Percentiles rank a stretch among this genome's conserved stretches.
These are phyloP conservation scores for Syncephalastrum sp. DNA, from an alignment of 371 early-diverging fungal genomes.

Conservation along the genomic window DNA sequence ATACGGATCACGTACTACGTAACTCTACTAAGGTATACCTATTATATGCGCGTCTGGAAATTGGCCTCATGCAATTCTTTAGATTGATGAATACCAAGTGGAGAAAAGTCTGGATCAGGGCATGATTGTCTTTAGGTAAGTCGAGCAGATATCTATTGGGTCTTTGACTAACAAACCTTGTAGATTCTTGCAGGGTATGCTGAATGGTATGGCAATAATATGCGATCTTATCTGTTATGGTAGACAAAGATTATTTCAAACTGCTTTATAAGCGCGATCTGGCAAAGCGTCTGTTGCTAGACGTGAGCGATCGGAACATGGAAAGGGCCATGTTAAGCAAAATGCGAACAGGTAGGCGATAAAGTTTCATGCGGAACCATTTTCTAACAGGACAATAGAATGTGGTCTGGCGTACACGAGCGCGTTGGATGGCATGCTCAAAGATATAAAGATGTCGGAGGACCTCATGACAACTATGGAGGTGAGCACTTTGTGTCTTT, in stretches of 20 bases:
- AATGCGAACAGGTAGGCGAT: conserved; percentile 66
- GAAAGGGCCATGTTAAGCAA: conserved; percentile 86
- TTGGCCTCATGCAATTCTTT: background rate
- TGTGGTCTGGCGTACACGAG: conserved; percentile 88
- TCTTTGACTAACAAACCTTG: conserved; percentile 15
- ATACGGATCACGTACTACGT: conserved; percentile 30
- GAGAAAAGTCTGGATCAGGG: conserved; percentile 35
- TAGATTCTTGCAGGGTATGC: conserved; percentile 70
- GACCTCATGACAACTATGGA: conserved; percentile 69
- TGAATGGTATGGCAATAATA: too few relatives aligned
- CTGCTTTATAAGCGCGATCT: conserved; percentile 90
- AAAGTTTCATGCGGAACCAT: background rate
- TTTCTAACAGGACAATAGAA: conserved; percentile 42
- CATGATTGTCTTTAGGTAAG: conserved; percentile 32
- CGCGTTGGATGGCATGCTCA: conserved; percentile 94
- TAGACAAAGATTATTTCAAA: conserved; percentile 91
- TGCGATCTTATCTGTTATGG: background rate
- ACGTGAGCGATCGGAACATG: conserved; percentile 68
- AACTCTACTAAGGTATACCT: conserved; percentile 21
- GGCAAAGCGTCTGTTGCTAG: conserved; percentile 80
- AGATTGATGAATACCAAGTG: conserved; percentile 8
- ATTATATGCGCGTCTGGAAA: background rate
- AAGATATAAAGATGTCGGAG: conserved; percentile 79
- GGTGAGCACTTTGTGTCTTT: conserved; percentile 24
- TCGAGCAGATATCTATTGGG: background rate